phyloP scores from a whole-genome alignment of 2,329 filamentous ascomycete genomes.

The Ophiostoma triangulosporum region DNA sequence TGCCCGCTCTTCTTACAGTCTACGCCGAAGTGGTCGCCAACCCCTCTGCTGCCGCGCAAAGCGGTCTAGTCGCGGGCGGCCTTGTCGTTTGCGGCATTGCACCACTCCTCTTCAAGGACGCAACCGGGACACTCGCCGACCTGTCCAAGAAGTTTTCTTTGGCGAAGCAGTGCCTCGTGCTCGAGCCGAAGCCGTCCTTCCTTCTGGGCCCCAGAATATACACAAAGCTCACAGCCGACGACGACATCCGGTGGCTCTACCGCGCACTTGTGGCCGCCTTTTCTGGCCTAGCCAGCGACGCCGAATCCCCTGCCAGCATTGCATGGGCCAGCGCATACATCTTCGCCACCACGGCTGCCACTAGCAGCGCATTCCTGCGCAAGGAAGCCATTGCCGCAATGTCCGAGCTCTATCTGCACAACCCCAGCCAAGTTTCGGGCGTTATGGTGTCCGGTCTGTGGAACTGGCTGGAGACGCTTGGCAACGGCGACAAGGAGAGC shows the following conservation, averaged over 20 bases:
- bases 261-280: conserved; percentile 54
- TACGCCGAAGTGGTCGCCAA: conserved; percentile 72
- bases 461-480: conserved; percentile 59
- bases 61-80: conserved; percentile 64
- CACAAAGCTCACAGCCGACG: conserved; percentile 58
- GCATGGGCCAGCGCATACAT: conserved; percentile 79
- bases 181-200: conserved; percentile 76
- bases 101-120: conserved; percentile 37
- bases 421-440: conserved; percentile 44
- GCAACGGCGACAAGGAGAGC: conserved; percentile 64
- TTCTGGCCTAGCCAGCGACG: conserved; percentile 33
- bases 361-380: conserved; percentile 47
- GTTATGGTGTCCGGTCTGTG: conserved; percentile 62
- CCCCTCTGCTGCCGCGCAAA: conserved; percentile 65
- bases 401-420: conserved; percentile 47
- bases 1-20: conserved; percentile 47
- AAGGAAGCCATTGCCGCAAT: conserved; percentile 49
- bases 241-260: conserved; percentile 67
- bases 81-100: conserved; percentile 59
- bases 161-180: conserved; percentile 48
- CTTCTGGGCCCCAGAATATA: conserved; percentile 76
- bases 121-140: conserved; percentile 31
- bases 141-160: conserved; percentile 50
- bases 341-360: conserved; percentile 56
- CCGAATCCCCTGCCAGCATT: conserved; percentile 34